A percentile compares a stretch with the other conserved stretches of the same genome.
phyloP scores from a whole-genome alignment of 768 basidiomycete genomes.

The Collybia sp. region DNA sequence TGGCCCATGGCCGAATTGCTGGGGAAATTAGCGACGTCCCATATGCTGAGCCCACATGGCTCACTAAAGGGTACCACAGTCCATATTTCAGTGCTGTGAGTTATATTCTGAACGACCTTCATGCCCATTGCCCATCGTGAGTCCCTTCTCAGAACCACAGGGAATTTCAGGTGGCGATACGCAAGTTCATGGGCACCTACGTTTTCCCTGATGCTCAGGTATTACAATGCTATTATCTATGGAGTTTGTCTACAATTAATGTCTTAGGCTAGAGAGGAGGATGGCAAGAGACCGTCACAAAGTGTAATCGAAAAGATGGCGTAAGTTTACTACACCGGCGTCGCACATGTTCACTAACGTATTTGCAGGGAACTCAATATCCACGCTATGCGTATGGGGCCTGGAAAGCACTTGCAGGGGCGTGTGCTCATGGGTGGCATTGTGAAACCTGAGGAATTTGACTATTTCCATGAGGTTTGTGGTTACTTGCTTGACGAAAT shows the following conservation, averaged over 20 bases:
- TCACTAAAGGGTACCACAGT: constrained; percentile 57
- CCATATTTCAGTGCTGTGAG: constrained; percentile 74
- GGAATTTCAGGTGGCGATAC: constrained; percentile 48
- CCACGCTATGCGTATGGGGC: constrained; percentile 92
- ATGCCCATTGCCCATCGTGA: background rate
- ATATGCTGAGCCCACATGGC: constrained; percentile 78
- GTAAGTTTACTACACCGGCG: too few species aligned
- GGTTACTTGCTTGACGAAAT: background rate
- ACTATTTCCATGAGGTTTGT: constrained; percentile 81
- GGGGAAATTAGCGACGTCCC: constrained; percentile 67
- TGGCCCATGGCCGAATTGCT: constrained; percentile 37
- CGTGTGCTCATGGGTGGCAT: constrained; percentile 75
- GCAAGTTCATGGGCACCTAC: constrained; percentile 63
- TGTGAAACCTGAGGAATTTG: constrained; percentile 82
- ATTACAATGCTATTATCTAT: background rate
- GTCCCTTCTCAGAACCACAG: constrained; percentile 42
- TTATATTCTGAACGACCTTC: background rate
- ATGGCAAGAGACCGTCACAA: constrained; percentile 81
- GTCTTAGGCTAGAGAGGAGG: constrained; percentile 71
- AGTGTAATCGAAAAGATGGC: constrained; percentile 83
- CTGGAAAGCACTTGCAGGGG: constrained; percentile 89
- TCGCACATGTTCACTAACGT: too few species aligned
- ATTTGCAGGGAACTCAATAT: constrained; percentile 53
- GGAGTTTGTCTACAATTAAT: background rate
- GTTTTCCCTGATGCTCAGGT: constrained; percentile 41